Conservation (phyloP, 2,329 filamentous ascomycete species). For the Stagonosporopsis chrysanthemi region DNA sequence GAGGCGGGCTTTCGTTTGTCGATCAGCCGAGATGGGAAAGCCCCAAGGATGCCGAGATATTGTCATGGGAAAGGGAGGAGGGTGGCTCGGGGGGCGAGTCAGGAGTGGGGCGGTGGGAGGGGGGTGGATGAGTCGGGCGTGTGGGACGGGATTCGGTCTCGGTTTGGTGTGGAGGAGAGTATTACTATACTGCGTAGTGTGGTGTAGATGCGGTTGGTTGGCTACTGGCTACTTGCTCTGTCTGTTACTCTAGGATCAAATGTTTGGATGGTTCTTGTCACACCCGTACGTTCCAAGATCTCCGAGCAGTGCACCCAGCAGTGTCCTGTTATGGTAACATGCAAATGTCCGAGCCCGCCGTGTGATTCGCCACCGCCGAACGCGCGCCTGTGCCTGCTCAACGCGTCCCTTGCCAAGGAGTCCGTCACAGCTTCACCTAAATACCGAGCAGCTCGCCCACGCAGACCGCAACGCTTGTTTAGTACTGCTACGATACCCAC, state of each 20-base stretch:
- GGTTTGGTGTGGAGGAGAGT: no score
- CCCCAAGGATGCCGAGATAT: background rate
- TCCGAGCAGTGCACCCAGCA: conserved; percentile 1
- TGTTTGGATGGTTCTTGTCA: background rate
- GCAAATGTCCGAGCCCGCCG: conserved; percentile 10
- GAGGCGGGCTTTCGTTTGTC: background rate
- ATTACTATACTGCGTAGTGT: no score
- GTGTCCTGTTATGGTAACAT: background rate
- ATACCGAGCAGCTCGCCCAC: conserved; percentile 11
- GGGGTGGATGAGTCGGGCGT: no score
- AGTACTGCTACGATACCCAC: background rate
- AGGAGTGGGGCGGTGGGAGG: no score
- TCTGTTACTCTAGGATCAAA: no score
- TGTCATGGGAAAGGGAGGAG: no score
- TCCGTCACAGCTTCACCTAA: conserved; percentile 13
- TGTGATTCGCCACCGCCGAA: conserved; percentile 9
- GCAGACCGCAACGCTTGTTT: conserved; percentile 7
- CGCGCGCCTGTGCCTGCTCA: conserved; percentile 4
- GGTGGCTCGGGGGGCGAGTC: no score
- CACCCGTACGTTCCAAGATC: background rate
- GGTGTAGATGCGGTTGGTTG: no score
- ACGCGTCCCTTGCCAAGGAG: conserved; percentile 33
- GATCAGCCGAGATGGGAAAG: background rate
- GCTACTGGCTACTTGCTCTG: background rate
- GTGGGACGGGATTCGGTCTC: no score